A percentile compares a stretch with the other conserved stretches of the same genome.
Evolutionary conservation across 768 basidiomycete species (phyloP).

Genomic region (Pleurotus cornucopiae): DNA sequence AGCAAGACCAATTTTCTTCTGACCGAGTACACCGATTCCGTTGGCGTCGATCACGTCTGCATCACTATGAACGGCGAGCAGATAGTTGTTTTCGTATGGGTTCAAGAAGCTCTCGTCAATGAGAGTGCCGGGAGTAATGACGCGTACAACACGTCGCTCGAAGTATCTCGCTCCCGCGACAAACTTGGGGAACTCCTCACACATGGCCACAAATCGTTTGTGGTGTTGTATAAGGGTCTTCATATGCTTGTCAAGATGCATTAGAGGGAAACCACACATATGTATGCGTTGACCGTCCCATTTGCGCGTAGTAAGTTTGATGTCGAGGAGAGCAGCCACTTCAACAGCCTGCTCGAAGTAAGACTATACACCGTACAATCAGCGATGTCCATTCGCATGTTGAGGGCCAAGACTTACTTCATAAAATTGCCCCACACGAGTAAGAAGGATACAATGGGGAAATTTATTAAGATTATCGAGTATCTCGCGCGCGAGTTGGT

Average conservation of each 20-base stretch:
- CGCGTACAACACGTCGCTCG: constrained; percentile 77
- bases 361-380: constrained; percentile 46
- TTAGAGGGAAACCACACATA: constrained; percentile 91
- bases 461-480: constrained; percentile 67
- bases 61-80: constrained; percentile 54
- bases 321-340: constrained; percentile 71
- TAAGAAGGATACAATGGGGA: constrained; percentile 86
- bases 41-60: constrained; percentile 3
- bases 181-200: constrained; percentile 77
- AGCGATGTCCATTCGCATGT: too few relatives aligned
- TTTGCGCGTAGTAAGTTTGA: constrained; percentile 75
- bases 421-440: constrained; percentile 92
- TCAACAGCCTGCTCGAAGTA: constrained; percentile 90
- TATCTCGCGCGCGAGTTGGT: constrained; percentile 64
- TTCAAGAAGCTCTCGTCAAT: constrained; percentile 89
- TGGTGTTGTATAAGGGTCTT: constrained; percentile 82
- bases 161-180: constrained; percentile 53
- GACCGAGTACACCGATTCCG: constrained; percentile 3
- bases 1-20: constrained; percentile 59
- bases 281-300: constrained; percentile 67
- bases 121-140: constrained; percentile 91
- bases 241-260: constrained; percentile 82
- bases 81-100: constrained; percentile 84
- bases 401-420: constrained; percentile 50
- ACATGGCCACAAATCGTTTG: constrained; percentile 84